phyloP scores from a whole-genome alignment of 768 basidiomycete genomes.

The Auricularia heimuer region DNA sequence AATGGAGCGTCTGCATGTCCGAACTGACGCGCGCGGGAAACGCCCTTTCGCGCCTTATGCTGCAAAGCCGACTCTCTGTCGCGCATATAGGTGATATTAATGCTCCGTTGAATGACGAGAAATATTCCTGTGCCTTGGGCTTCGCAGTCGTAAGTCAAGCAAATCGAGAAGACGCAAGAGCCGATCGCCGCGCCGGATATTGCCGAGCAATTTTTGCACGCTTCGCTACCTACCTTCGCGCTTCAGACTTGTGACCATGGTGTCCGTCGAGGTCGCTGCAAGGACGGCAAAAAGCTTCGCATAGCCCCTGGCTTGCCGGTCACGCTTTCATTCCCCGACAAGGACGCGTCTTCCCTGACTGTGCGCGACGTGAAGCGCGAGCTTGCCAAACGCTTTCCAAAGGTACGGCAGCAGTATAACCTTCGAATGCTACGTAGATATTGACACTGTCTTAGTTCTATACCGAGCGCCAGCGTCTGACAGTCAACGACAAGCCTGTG shows the following conservation, averaged over 20 bases:
- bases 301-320: conserved; percentile 44
- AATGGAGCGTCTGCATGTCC: conserved; percentile 46
- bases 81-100: conserved; percentile 44
- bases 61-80: conserved; percentile 36
- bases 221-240: too few relatives aligned
- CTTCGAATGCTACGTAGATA: conserved; percentile 12
- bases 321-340: conserved; percentile 37
- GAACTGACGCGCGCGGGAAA: conserved; percentile 46
- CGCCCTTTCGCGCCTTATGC: conserved; percentile 39
- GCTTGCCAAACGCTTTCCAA: conserved; percentile 46
- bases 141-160: too few relatives aligned
- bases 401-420: conserved; percentile 23
- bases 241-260: conserved; percentile 27
- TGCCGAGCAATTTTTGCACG: too few relatives aligned
- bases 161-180: too few relatives aligned
- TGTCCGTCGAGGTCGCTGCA: conserved; percentile 43
- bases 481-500: conserved; percentile 50
- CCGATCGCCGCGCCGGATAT: too few relatives aligned
- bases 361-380: conserved; percentile 60
- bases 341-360: conserved; percentile 38
- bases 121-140: too few relatives aligned
- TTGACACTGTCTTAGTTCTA: conserved; percentile 48
- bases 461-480: conserved; percentile 55
- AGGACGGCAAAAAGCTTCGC: conserved; percentile 30
- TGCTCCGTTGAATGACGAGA: too few relatives aligned